Percentiles rank a stretch among this genome's conserved stretches.
Conservation (phyloP, 495 filamentous ascomycete species). For the Ramalina intermedia region DNA sequence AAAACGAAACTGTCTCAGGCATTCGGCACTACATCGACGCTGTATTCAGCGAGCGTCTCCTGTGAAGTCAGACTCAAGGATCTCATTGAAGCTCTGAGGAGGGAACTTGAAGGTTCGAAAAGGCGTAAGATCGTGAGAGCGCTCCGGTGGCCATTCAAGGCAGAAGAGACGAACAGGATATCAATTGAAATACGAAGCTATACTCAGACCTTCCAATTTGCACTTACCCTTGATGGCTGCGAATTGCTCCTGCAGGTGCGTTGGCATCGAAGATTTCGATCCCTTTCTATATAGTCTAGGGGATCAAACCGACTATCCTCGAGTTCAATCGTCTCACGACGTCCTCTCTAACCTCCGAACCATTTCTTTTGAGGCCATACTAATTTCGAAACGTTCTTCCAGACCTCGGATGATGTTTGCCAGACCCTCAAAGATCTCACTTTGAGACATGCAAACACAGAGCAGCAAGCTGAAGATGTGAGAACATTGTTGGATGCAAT, state of each 20-base stretch:
- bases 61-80: not conserved
- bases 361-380: too few species aligned
- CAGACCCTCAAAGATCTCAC: not conserved
- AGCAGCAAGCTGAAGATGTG: not conserved
- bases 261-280: too few species aligned
- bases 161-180: not conserved
- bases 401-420: not conserved
- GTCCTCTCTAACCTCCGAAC: too few species aligned
- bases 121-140: not conserved
- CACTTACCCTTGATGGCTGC: conserved; percentile 1
- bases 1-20: not conserved
- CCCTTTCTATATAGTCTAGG: too few species aligned
- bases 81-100: not conserved
- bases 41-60: not conserved
- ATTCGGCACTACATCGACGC: conserved; percentile 1
- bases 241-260: not conserved
- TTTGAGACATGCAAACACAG: not conserved
- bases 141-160: conserved; percentile 2
- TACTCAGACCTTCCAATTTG: not conserved
- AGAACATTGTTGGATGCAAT: not conserved
- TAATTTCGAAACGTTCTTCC: not conserved
- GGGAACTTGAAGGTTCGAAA: not conserved
- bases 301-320: too few species aligned
- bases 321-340: too few species aligned
- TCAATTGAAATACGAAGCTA: not conserved